Percentiles rank a stretch among this genome's conserved stretches.
These are phyloP conservation scores for Larix sibirica DNA, from an alignment of 83 land plant genomes.

Conservation along the genomic window DNA sequence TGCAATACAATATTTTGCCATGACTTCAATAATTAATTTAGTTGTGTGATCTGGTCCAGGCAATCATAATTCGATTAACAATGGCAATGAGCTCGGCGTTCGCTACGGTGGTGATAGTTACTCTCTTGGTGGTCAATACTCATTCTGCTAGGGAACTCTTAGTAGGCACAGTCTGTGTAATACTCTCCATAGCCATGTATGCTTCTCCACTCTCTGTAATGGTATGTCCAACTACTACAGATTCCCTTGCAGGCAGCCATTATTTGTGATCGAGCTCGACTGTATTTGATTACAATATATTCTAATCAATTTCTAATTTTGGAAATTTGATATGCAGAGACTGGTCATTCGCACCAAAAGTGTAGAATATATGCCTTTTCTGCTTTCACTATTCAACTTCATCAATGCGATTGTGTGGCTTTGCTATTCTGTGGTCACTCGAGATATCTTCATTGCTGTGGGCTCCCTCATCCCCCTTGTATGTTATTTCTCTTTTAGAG, in stretches of 20 bases:
- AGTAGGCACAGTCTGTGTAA: background rate
- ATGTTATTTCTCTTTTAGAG: too few species aligned
- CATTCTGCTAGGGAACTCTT: background rate
- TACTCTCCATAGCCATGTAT: constrained; percentile 10
- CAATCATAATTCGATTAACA: background rate
- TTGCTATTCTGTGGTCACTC: constrained; percentile 31
- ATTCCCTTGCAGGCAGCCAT: too few species aligned
- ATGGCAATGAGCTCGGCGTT: background rate
- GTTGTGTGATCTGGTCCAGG: too few species aligned
- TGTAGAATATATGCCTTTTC: constrained; percentile 49
- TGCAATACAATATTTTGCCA: too few species aligned
- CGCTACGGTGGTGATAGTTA: background rate
- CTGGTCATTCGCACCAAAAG: constrained; percentile 34
- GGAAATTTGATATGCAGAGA: constrained; percentile 13
- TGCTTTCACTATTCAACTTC: constrained; percentile 29
- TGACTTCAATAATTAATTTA: too few species aligned
- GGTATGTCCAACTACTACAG: background rate
- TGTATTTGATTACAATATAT: too few species aligned
- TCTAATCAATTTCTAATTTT: too few species aligned
- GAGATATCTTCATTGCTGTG: constrained; percentile 37
- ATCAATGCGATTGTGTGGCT: constrained; percentile 39
- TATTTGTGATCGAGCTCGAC: too few species aligned
- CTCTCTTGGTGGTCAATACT: background rate
- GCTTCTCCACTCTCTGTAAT: background rate
- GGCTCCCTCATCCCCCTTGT: background rate